These are phyloP conservation scores for Acmispon strigosus DNA, from an alignment of 306 rosid species.

Conservation along the genomic window DNA sequence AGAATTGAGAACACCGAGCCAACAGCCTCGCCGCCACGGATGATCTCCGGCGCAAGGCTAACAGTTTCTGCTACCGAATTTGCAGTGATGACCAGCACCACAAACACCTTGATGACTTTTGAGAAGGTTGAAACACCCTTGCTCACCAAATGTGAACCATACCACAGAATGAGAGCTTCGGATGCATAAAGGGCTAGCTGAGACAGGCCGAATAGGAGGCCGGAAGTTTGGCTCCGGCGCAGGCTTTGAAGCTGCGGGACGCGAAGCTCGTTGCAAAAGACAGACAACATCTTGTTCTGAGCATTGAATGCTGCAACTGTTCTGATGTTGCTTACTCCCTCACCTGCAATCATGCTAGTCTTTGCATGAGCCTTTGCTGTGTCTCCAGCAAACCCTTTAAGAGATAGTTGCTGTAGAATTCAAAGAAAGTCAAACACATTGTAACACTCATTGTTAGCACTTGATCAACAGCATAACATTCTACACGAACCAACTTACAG, in stretches of 20 bases:
- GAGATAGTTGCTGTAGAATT: slow-evolving; percentile 76
- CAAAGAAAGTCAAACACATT: not conserved
- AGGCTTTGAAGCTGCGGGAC: slow-evolving; percentile 71
- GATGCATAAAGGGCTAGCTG: slow-evolving; percentile 90
- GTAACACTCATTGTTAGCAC: slow-evolving; percentile 14
- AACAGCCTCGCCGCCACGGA: slow-evolving; percentile 89
- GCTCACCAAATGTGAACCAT: slow-evolving; percentile 85
- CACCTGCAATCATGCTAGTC: slow-evolving; percentile 99
- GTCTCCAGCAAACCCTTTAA: slow-evolving; percentile 99
- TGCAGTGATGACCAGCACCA: slow-evolving; percentile 86
- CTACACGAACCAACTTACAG: not conserved
- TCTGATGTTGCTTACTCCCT: slow-evolving; percentile 95
- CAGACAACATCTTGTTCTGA: slow-evolving; percentile 67
- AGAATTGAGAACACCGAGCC: slow-evolving; percentile 91
- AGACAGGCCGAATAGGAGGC: slow-evolving; percentile 76
- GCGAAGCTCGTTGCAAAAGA: slow-evolving; percentile 70
- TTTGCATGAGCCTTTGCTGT: slow-evolving; percentile 98
- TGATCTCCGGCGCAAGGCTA: slow-evolving; percentile 97
- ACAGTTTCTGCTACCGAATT: slow-evolving; percentile 99
- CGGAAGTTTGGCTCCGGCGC: slow-evolving; percentile 79
- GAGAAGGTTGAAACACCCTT: slow-evolving; percentile 82
- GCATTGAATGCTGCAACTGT: slow-evolving; percentile 99
- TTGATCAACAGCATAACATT: not conserved
- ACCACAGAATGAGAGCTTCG: slow-evolving; percentile 91
- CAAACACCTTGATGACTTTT: slow-evolving; percentile 86